Base-by-base conservation (phyloP, 2,329 filamentous ascomycete species). In the Alternaria triticimaculans region DNA sequence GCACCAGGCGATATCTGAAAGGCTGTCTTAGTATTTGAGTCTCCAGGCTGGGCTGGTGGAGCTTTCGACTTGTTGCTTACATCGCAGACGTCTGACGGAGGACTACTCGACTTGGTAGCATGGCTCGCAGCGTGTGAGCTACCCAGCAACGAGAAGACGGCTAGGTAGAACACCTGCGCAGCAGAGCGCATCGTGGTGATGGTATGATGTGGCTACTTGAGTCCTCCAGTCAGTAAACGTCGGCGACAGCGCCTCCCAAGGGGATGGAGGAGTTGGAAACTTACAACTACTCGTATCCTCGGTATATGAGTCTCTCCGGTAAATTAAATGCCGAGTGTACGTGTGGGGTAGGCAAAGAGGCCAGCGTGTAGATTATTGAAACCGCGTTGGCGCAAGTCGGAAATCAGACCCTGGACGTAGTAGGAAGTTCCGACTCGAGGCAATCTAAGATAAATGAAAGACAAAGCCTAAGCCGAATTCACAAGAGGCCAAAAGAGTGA, bases 1-100 rank as follows among this genome's bases (percentile, higher is more conserved):
- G 93, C 88, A 71, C 90, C 90, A 18, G 94, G 93, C 45, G 96
- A 93, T 73, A 97, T 92, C 93, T 97, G 84, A 46, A 75, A 73
- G 54, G 68, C 73, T 75, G 78, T 77, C 60, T 80, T 78, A 78
- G 72, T 64, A 67, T 62, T 76, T 71, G 64, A 76, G 66, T 57
- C 62, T 72, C 72, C 55, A 46, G 67, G 49, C 55, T 62, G 72
- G 45, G 71, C 46, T 25, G 66, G 58, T 25, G 65, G 60, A 55
- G 68, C 69, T 18, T 65, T 67, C 44, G 73, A 68, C 53, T 62
- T 69, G 49, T 76, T 73, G 81, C 86, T 82, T 83, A 88, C 86
- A 72, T 86, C 85, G 80, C 87, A 88, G 73, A 85, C 81, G 76
- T 86, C 82, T 74, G 83, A 75, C 45, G 78, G 74, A 44, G 78